Evolutionary conservation across 2,329 filamentous ascomycete genomes (phyloP), one percentile per base, ranked within the genome.

Genomic region (Orbilia quercus): DNA sequence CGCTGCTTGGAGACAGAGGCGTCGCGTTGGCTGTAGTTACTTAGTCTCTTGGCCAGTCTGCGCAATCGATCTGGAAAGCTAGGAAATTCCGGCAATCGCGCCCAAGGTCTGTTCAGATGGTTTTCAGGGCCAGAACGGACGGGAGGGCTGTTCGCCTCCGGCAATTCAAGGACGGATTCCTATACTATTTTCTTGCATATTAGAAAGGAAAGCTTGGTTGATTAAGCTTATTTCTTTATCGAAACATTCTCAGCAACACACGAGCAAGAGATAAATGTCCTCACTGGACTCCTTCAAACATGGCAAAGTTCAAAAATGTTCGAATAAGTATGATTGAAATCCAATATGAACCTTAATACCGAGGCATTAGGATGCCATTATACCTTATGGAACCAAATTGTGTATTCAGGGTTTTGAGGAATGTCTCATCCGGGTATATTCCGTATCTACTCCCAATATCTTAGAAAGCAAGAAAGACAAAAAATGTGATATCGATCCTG

Each of bases 201-300:
- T 23, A n/a, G 34, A 25, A 53, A 59, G 7, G 5, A 31, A 51
- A 50, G 36, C 31, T 12, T 18, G 34, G 23, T 36, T n/a, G 22
- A 25, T 59, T 67, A 59, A 67, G 53, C 63, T 59, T 67, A 67
- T 40, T 59, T 18, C 9, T 31, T 28, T 25, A 45, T 51, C 16
- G 16, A 20, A 45, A 53, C 40, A 25, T 36, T 20, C 28, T 12
- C 14, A 16, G 34, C 42, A 58, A 58, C 51, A 45, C 31, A 40
- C 14, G 20, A 12, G 11, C 22, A 1, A 31, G 20, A 28, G 7
- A 25, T 31, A 14, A 28, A 22, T n/a, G n/a, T n/a, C n/a, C n/a
- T n/a, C n/a, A n/a, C n/a, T n/a, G n/a, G n/a, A n/a, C 25, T 36
- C 25, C 18, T 34, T 34, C 28, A 23, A 53, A 53, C 48, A 28